These are phyloP conservation scores for Letharia columbiana DNA, from an alignment of 495 filamentous ascomycete species.

Conservation along the genomic window DNA sequence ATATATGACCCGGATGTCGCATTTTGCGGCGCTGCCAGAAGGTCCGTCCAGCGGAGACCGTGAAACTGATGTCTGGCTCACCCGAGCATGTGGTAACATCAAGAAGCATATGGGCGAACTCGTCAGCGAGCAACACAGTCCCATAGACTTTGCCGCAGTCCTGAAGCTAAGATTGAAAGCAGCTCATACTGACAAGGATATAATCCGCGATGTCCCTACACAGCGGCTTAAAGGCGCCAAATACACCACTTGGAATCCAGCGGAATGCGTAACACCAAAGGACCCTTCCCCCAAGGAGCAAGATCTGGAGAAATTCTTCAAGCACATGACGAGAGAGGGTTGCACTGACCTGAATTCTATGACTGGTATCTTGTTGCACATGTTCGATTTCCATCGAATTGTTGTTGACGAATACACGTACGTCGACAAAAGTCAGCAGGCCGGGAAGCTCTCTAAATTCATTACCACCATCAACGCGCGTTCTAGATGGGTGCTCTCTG, in stretches of 20 bases:
- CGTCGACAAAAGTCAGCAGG: constrained; percentile 30
- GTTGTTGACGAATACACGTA: constrained; percentile 66
- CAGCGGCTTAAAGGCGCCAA: constrained; percentile 29
- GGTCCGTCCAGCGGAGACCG: constrained; percentile 36
- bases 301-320: neutral
- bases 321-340: neutral
- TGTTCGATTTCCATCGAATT: constrained; percentile 53
- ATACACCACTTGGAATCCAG: constrained; percentile 15
- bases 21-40: constrained; percentile 44
- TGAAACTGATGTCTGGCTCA: constrained; percentile 48
- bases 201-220: constrained; percentile 28
- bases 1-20: constrained; percentile 45
- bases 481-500: constrained; percentile 60
- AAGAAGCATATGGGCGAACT: constrained; percentile 36
- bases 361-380: constrained; percentile 42
- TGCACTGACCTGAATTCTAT: neutral
- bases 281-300: neutral
- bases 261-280: constrained; percentile 16
- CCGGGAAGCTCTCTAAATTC: constrained; percentile 24
- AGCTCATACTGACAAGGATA: constrained; percentile 16
- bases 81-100: constrained; percentile 35
- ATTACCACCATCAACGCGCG: constrained; percentile 33
- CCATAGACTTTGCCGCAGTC: constrained; percentile 26
- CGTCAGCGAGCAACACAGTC: constrained; percentile 21
- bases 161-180: constrained; percentile 26